These are phyloP conservation scores for Omphalotus olearius DNA, from an alignment of 1,284 basidiomycete species.

Conservation along the genomic window DNA sequence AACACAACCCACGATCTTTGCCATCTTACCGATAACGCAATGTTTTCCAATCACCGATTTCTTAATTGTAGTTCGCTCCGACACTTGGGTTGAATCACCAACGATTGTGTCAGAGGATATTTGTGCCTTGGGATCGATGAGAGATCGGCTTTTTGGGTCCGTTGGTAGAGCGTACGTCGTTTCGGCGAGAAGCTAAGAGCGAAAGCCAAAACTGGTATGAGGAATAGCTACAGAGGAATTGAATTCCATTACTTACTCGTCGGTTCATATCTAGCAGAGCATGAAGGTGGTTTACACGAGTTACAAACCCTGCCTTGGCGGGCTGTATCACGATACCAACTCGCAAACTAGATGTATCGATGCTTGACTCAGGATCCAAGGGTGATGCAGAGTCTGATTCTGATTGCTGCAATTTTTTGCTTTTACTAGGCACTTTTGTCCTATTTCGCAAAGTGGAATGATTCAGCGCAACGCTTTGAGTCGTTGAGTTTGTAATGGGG, in stretches of 20 bases:
- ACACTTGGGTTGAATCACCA: slow-evolving; percentile 77
- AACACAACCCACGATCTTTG: slow-evolving; percentile 83
- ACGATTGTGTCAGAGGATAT: slow-evolving; percentile 86
- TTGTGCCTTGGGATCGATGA: slow-evolving; percentile 76
- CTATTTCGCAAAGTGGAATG: slow-evolving; percentile 52
- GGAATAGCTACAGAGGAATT: slow-evolving; percentile 8
- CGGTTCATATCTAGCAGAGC: slow-evolving; percentile 84
- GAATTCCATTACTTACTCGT: slow-evolving; percentile 40
- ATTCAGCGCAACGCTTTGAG: slow-evolving; percentile 45
- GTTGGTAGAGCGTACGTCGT: slow-evolving; percentile 51
- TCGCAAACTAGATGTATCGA: slow-evolving; percentile 42
- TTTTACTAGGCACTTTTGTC: background rate
- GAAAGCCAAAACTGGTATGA: slow-evolving; percentile 5
- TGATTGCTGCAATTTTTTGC: slow-evolving; percentile 3
- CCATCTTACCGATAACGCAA: slow-evolving; percentile 84
- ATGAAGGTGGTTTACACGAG: slow-evolving; percentile 81
- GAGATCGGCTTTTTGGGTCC: slow-evolving; percentile 55
- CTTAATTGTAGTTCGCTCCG: slow-evolving; percentile 85
- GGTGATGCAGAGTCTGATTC: slow-evolving; percentile 36
- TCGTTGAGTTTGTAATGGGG: slow-evolving; percentile 33
- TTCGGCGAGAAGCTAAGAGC: slow-evolving; percentile 45
- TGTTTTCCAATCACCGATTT: slow-evolving; percentile 86
- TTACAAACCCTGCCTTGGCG: slow-evolving; percentile 51
- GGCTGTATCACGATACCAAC: slow-evolving; percentile 61
- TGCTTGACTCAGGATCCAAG: slow-evolving; percentile 35